Percentiles rank a stretch among this genome's conserved stretches.
phyloP scores from a whole-genome alignment of 2,329 filamentous ascomycete genomes.

The Colletotrichum spinosum region DNA sequence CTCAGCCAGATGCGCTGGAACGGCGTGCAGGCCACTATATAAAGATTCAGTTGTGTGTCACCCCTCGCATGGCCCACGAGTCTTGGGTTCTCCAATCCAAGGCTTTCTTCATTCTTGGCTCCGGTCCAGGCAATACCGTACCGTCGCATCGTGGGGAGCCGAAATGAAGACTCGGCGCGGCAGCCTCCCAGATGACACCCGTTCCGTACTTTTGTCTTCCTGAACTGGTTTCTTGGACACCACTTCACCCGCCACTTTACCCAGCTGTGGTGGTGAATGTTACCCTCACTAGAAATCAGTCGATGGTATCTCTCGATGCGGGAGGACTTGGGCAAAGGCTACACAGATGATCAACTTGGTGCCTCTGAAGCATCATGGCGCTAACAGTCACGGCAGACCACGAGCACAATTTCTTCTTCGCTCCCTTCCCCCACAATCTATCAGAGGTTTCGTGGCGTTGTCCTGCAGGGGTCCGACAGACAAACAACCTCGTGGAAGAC shows the following conservation, averaged over 20 bases:
- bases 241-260: too few relatives aligned
- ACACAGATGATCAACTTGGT: neutral
- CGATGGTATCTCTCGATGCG: neutral
- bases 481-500: constrained; percentile 9
- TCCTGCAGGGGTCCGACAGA: constrained; percentile 8
- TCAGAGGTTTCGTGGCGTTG: constrained; percentile 20
- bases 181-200: neutral
- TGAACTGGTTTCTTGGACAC: neutral
- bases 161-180: constrained; percentile 22
- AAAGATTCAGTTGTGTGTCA: constrained; percentile 6
- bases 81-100: constrained; percentile 14
- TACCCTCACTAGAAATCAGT: too few relatives aligned
- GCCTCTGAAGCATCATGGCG: neutral
- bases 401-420: constrained; percentile 8
- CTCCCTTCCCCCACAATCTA: constrained; percentile 16
- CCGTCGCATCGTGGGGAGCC: constrained; percentile 25
- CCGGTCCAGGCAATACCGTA: constrained; percentile 25
- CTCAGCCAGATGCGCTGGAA: too few relatives aligned
- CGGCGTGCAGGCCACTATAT: too few relatives aligned
- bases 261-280: too few relatives aligned
- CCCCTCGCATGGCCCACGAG: neutral
- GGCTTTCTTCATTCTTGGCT: constrained; percentile 13
- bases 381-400: constrained; percentile 1
- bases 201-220: too few relatives aligned
- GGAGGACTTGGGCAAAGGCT: too few relatives aligned